Evolutionary conservation across 805 yeast species (phyloP).

Genomic region (Spencermartinsiella europaea): DNA sequence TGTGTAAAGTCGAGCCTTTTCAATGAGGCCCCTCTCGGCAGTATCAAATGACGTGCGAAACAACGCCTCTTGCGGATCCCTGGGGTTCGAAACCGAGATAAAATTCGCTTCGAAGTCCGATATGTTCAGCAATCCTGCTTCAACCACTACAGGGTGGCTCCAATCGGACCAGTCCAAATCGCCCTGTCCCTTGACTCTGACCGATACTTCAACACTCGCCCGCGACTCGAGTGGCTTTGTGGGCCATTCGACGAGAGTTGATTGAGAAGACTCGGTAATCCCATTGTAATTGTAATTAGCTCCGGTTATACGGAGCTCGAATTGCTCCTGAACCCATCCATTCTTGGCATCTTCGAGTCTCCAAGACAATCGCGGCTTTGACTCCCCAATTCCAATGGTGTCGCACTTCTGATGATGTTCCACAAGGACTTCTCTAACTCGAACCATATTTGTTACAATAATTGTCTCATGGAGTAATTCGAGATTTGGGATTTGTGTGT

Average conservation of each 20-base stretch:
- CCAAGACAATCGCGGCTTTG: conserved; percentile 9
- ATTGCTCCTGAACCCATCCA: conserved; percentile 7
- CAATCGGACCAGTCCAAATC: conserved; percentile 6
- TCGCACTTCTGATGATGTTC: conserved; percentile 6
- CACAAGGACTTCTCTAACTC: conserved; percentile 4
- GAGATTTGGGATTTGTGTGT: too few species aligned
- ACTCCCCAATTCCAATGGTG: conserved; percentile 6
- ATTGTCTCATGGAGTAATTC: too few species aligned
- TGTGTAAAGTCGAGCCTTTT: conserved; percentile 16
- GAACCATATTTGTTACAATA: conserved; percentile 2
- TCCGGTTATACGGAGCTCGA: conserved; percentile 4
- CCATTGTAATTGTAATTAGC: not conserved
- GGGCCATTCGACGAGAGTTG: conserved; percentile 10
- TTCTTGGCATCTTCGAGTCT: conserved; percentile 1
- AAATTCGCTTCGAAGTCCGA: conserved; percentile 4
- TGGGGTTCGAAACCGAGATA: conserved; percentile 2
- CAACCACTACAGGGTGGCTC: conserved; percentile 3
- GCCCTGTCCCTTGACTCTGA: conserved; percentile 3
- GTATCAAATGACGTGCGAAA: conserved; percentile 1
- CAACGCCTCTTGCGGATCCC: conserved; percentile 3
- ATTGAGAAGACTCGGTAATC: conserved; percentile 3
- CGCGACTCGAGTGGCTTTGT: conserved; percentile 4
- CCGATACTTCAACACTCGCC: conserved; percentile 1
- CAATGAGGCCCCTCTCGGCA: not conserved
- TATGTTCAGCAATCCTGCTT: conserved; percentile 2